These are phyloP conservation scores for Venturia aucupariae DNA, from an alignment of 2,329 filamentous ascomycete species.

Conservation along the genomic window DNA sequence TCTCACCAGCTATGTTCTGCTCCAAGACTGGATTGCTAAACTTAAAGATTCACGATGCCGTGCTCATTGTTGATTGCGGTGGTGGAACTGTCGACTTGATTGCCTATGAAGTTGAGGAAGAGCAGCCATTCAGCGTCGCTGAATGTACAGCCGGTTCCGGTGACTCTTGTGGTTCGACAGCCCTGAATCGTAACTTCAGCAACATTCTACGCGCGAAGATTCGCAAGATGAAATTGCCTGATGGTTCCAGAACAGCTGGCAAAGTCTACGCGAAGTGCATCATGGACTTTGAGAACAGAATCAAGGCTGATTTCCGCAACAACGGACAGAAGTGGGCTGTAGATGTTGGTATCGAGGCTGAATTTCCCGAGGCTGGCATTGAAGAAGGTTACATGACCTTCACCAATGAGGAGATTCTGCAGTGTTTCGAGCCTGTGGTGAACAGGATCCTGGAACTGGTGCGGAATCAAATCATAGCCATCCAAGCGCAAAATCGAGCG, in stretches of 20 bases:
- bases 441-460: constrained; percentile 95
- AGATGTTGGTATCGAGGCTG: constrained; percentile 95
- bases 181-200: constrained; percentile 94
- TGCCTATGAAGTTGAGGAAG: constrained; percentile 96
- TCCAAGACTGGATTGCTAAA: constrained; percentile 94
- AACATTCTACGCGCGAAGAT: constrained; percentile 98
- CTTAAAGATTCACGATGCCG: constrained; percentile 96
- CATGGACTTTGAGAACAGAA: constrained; percentile 99
- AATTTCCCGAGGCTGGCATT: constrained; percentile 94
- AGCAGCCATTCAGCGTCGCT: constrained; percentile 91
- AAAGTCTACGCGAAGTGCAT: constrained; percentile 99
- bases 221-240: constrained; percentile 96
- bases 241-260: constrained; percentile 93
- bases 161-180: constrained; percentile 96
- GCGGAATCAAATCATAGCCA: constrained; percentile 96
- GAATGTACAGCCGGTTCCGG: constrained; percentile 96
- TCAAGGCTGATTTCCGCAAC: constrained; percentile 99
- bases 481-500: constrained; percentile 89
- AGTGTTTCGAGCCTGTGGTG: constrained; percentile 97
- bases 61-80: constrained; percentile 95
- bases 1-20: constrained; percentile 60
- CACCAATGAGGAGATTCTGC: constrained; percentile 96
- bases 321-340: constrained; percentile 99
- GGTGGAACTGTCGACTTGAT: constrained; percentile 98
- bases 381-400: constrained; percentile 99